Evolutionary conservation across 1,284 basidiomycete species (phyloP).

Genomic region (Austroboletus novae-zelandiae): DNA sequence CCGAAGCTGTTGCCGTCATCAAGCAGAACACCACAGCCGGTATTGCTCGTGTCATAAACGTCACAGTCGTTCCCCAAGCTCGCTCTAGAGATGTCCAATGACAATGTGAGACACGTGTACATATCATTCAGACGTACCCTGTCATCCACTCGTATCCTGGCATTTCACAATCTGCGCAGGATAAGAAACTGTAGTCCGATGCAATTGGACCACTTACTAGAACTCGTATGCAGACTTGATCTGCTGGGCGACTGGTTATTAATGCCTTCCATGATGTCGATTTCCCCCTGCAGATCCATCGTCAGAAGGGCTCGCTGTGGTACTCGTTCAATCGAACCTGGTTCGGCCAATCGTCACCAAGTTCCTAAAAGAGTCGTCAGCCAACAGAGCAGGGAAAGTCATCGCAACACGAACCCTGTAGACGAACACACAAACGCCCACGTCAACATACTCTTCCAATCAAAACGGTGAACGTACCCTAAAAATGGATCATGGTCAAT

Average conservation of each 20-base stretch:
- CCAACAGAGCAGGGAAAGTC: background rate
- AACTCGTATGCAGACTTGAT: constrained; percentile 60
- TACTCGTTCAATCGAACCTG: background rate
- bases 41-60: constrained; percentile 49
- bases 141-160: constrained; percentile 45
- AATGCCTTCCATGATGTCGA: constrained; percentile 71
- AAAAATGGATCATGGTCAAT: background rate
- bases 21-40: constrained; percentile 60
- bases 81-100: constrained; percentile 29
- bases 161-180: constrained; percentile 54
- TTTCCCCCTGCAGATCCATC: constrained; percentile 38
- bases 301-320: background rate
- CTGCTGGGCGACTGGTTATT: constrained; percentile 56
- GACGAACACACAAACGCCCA: background rate
- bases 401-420: constrained; percentile 3
- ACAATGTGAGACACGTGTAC: background rate
- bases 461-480: constrained; percentile 12
- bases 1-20: constrained; percentile 50
- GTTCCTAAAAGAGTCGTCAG: constrained; percentile 8
- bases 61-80: constrained; percentile 50
- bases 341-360: constrained; percentile 9
- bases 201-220: constrained; percentile 5
- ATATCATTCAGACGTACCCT: constrained; percentile 37
- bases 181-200: background rate
- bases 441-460: background rate